Base-by-base conservation (phyloP, 2,329 filamentous ascomycete genomes). In the Aspergillus sp. region DNA sequence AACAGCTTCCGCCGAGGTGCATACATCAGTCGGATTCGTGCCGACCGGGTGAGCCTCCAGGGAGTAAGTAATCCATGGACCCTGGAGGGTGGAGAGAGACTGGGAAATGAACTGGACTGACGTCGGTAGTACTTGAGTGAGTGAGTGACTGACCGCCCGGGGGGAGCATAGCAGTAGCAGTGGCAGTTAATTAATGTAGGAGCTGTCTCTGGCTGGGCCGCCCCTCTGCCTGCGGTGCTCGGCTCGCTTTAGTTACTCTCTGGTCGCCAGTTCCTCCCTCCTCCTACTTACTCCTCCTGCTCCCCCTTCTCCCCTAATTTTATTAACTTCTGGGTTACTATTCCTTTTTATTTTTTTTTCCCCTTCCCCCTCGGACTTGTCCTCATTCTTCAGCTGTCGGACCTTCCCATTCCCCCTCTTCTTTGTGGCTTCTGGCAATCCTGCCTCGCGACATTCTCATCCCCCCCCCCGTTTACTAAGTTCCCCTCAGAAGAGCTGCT, bases 401-500 rank as follows among this genome's bases (percentile, higher is more conserved):
- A 3, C 21, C 51, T 21, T 36, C 51, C 13, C 45, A 49, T 60
- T 54, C 32, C 12, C 57, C 41, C 47, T 53, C 36, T 47, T 15
- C 21, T 41, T 32, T n/a, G 47, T 50, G 47, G 47, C n/a, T 30
- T 50, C 9, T 17, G n/a, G 47, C n/a, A 28, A 50, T 17, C 47
- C 17, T 56, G 10, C n/a, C 43, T 15, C 53, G 38, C 21, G 30
- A 32, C 30, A 30, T 41, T 28, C 25, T 28, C 23, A 1, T 6
- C 2, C 28, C 43, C 49, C 43, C 49, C 43, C 57, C 32, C 50
- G 38, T 48, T 50, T 50, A 19, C 51, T 45, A 47, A 39, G 32
- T 39, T 45, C 41, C 48, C 54, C 51, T 52, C 39, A 58, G 60
- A 66, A 66, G 58, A 58, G 53, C 53, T 55, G 49, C 59, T 63